Evolutionary conservation across 1,284 basidiomycete species (phyloP).

Genomic region (Cutaneotrichosporon mucoides): DNA sequence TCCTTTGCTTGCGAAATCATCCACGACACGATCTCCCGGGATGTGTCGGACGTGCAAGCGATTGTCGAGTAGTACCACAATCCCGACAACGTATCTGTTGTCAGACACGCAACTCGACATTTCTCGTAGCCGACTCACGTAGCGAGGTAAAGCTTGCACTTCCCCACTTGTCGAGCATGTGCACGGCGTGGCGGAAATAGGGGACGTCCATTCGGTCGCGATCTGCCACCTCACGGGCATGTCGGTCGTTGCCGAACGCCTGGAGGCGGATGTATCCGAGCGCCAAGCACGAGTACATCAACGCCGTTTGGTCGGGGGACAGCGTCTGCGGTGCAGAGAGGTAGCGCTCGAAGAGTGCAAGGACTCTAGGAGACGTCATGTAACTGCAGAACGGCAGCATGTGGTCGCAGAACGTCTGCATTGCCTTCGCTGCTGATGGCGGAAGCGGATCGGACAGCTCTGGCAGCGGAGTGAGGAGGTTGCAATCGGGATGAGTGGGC

Average conservation of each 20-base stretch:
- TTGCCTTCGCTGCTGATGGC: constrained; percentile 7
- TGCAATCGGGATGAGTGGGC: constrained; percentile 10
- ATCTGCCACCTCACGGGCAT: not conserved
- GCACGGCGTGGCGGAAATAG: constrained; percentile 14
- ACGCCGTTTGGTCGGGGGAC: constrained; percentile 13
- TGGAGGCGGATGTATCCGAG: constrained; percentile 16
- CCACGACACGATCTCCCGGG: constrained; percentile 16
- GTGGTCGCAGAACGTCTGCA: constrained; percentile 14
- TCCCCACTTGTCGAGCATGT: constrained; percentile 16
- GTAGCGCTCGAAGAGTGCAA: constrained; percentile 15
- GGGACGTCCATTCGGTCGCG: constrained; percentile 11
- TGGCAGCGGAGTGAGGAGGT: constrained; percentile 14
- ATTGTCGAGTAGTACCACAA: constrained; percentile 18
- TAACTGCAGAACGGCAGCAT: constrained; percentile 20
- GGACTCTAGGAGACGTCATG: constrained; percentile 13
- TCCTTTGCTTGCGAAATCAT: constrained; percentile 19
- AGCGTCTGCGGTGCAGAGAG: constrained; percentile 10
- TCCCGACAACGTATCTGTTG: constrained; percentile 12
- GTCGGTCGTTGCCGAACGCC: not conserved
- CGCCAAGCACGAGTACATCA: constrained; percentile 13
- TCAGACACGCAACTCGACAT: not conserved
- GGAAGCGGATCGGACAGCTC: constrained; percentile 12
- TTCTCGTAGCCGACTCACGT: constrained; percentile 7
- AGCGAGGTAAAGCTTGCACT: constrained; percentile 16
- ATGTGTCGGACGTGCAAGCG: constrained; percentile 11